Percentiles rank a stretch among this genome's conserved stretches.
phyloP scores from a whole-genome alignment of 2,329 filamentous ascomycete species.

The Sporothrix luriei region DNA sequence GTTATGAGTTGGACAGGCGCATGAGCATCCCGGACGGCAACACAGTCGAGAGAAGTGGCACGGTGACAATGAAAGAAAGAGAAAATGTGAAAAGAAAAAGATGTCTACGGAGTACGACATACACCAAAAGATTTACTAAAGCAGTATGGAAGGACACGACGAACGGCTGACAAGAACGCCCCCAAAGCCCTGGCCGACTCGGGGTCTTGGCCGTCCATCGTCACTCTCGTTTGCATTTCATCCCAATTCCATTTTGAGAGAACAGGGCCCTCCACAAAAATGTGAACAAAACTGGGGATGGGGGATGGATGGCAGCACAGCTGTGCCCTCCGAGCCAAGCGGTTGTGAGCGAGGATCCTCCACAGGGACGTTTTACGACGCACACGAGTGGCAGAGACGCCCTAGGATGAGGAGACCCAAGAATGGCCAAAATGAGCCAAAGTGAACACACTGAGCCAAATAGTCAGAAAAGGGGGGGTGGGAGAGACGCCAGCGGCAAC shows the following conservation, averaged over 20 bases:
- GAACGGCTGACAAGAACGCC: neutral
- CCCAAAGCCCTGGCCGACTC: conserved; percentile 14
- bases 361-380: neutral
- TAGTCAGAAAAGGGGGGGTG: conserved; percentile 13
- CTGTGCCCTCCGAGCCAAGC: conserved; percentile 7
- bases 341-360: neutral
- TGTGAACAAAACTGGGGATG: conserved; percentile 13
- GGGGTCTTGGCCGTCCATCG: conserved; percentile 22
- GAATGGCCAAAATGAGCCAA: neutral
- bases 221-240: neutral
- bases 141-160: neutral
- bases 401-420: neutral
- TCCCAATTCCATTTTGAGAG: no score
- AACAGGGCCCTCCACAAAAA: conserved; percentile 8
- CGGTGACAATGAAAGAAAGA: neutral
- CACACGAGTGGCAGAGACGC: neutral
- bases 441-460: no score
- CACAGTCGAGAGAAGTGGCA: conserved; percentile 15
- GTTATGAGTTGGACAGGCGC: conserved; percentile 21
- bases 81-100: neutral
- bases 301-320: neutral
- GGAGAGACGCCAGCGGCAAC: conserved; percentile 24
- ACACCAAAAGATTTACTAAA: neutral
- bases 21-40: conserved; percentile 16
- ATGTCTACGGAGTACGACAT: neutral